Percentiles rank a stretch among this genome's conserved stretches.
Conservation (phyloP, 768 basidiomycete genomes). For the Suillus fuscotomentosus region DNA sequence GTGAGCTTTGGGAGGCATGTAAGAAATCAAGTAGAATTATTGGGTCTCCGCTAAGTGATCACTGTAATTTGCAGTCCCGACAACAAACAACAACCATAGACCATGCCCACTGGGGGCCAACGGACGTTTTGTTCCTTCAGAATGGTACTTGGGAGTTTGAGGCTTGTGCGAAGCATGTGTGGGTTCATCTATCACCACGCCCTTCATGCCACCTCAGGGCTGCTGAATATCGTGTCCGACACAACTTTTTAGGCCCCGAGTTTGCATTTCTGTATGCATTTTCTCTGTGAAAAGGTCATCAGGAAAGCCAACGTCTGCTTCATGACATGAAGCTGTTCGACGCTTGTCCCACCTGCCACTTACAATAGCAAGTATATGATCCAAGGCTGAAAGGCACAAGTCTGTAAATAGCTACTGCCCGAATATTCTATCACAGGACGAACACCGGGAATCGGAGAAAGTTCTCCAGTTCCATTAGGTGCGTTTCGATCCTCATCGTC, state of each 20-base stretch:
- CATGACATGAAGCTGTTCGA: not conserved
- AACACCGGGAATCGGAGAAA: not conserved
- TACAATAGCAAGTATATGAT: not conserved
- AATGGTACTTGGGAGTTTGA: not conserved
- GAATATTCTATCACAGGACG: not conserved
- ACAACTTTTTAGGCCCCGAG: not conserved
- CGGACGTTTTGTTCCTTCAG: not conserved
- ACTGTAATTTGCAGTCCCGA: conserved; percentile 13
- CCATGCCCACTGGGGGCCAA: not conserved
- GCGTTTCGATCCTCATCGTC: not conserved
- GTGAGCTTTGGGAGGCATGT: conserved; percentile 53
- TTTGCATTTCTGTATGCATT: not conserved
- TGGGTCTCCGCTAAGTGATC: conserved; percentile 32
- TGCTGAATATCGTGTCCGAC: not conserved
- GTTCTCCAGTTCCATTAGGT: not conserved
- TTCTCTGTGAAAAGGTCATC: not conserved
- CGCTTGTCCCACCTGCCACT: no score
- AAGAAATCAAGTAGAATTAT: conserved; percentile 21
- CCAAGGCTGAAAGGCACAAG: not conserved
- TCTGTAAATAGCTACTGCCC: not conserved
- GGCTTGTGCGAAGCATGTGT: not conserved
- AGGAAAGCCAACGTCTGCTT: not conserved
- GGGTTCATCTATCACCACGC: not conserved
- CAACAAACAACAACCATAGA: not conserved
- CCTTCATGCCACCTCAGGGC: not conserved